These are phyloP conservation scores for Linanthus parryae DNA, from an alignment of 148 eudicot species.

Conservation along the genomic window DNA sequence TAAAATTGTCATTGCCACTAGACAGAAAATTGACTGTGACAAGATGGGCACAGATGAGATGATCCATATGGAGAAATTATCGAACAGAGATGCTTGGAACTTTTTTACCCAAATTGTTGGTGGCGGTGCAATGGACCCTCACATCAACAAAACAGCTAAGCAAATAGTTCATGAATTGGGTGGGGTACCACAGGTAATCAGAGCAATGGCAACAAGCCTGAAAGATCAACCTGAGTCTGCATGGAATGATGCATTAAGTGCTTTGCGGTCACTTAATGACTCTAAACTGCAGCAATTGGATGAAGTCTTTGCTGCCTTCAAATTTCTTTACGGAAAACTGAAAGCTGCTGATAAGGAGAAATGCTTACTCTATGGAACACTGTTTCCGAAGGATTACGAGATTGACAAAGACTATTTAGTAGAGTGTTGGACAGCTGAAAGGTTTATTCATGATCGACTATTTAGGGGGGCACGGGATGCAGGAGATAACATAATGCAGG, in stretches of 20 bases:
- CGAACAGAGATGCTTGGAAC: constrained; percentile 17
- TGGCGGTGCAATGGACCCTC: constrained; percentile 9
- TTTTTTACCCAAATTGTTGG: constrained; percentile 19
- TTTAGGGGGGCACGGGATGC: constrained; percentile 13
- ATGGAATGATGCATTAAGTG: constrained; percentile 4
- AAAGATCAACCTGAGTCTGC: constrained; percentile 1
- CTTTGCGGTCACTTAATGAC: constrained; percentile 12
- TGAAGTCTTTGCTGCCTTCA: constrained; percentile 12
- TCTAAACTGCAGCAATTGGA: constrained; percentile 9
- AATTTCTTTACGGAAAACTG: constrained; percentile 8
- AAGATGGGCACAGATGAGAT: constrained; percentile 13
- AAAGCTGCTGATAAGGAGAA: neutral
- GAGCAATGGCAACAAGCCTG: constrained; percentile 13
- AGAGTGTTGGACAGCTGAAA: constrained; percentile 28
- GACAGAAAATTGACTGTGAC: constrained; percentile 6
- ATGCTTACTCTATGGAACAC: constrained; percentile 21
- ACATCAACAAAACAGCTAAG: constrained; percentile 16
- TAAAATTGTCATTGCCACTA: constrained; percentile 24
- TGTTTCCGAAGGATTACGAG: constrained; percentile 25
- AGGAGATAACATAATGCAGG: constrained; percentile 2
- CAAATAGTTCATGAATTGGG: constrained; percentile 18
- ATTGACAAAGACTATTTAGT: constrained; percentile 21
- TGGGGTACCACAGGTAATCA: constrained; percentile 21
- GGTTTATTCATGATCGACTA: constrained; percentile 11
- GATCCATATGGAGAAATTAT: constrained; percentile 16